These are phyloP conservation scores for Arabis alpina DNA, from an alignment of 345 rosid genomes.

Conservation along the genomic window DNA sequence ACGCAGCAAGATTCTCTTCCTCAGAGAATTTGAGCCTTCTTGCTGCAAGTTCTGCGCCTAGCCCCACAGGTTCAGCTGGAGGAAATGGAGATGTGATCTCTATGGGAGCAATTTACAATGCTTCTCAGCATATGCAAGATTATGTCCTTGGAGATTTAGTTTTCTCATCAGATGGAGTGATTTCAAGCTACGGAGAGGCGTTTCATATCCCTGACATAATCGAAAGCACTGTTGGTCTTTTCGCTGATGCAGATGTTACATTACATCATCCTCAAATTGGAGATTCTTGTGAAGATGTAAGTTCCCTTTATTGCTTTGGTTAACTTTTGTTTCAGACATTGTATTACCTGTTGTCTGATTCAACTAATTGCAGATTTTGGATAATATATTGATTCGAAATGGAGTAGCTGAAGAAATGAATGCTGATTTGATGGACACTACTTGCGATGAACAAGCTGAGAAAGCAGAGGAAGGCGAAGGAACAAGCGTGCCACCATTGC, in stretches of 20 bases:
- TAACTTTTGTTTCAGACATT: not conserved
- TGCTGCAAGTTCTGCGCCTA: constrained; percentile 83
- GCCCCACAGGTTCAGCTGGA: constrained; percentile 77
- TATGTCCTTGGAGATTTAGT: constrained; percentile 64
- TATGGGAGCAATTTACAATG: constrained; percentile 53
- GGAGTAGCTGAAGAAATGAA: constrained; percentile 61
- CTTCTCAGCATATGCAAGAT: constrained; percentile 53
- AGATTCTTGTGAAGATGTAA: constrained; percentile 78
- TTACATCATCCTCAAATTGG: constrained; percentile 64
- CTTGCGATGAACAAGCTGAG: constrained; percentile 36
- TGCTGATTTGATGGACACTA: constrained; percentile 32
- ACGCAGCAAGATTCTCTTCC: constrained; percentile 80
- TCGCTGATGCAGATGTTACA: constrained; percentile 80
- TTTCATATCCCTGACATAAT: constrained; percentile 87
- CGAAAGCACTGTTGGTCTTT: constrained; percentile 86
- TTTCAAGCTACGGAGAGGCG: constrained; percentile 67
- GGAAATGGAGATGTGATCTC: constrained; percentile 66
- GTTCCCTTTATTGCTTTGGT: constrained; percentile 31
- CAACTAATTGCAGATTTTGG: constrained; percentile 38
- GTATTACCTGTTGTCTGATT: constrained; percentile 19
- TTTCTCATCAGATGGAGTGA: constrained; percentile 62
- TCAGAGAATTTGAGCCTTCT: constrained; percentile 88
- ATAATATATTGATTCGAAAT: constrained; percentile 45
- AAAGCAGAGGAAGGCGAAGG: constrained; percentile 70
- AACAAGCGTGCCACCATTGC: constrained; percentile 48